A percentile compares a stretch with the other conserved stretches of the same genome.
phyloP scores from a whole-genome alignment of 805 yeast species.

The Kodamaea kakaduensis region DNA sequence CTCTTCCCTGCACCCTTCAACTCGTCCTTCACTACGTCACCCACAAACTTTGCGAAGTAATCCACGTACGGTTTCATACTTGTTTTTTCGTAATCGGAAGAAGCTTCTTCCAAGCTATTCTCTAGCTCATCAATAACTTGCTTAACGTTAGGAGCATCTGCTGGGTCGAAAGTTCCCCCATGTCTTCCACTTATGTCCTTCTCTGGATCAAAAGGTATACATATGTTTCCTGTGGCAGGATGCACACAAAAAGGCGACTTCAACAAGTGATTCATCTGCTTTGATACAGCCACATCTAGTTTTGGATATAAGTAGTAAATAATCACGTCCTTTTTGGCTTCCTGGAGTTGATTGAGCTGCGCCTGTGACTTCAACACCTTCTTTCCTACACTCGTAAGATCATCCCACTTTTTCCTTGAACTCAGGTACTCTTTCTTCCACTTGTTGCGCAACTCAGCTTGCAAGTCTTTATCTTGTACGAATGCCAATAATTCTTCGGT shows the following conservation, averaged over 20 bases:
- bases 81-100: constrained; percentile 58
- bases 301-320: constrained; percentile 83
- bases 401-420: constrained; percentile 73
- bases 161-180: constrained; percentile 65
- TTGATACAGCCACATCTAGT: constrained; percentile 88
- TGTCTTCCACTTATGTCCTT: constrained; percentile 35
- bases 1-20: constrained; percentile 28
- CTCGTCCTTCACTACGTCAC: constrained; percentile 54
- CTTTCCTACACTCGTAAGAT: constrained; percentile 54
- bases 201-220: constrained; percentile 76
- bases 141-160: constrained; percentile 70
- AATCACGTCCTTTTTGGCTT: constrained; percentile 77
- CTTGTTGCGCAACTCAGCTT: constrained; percentile 46
- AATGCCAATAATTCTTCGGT: constrained; percentile 56
- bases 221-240: constrained; percentile 91
- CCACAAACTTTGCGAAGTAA: constrained; percentile 61
- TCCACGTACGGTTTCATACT: constrained; percentile 68
- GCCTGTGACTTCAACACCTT: constrained; percentile 41
- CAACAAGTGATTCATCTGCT: constrained; percentile 83
- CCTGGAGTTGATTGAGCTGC: constrained; percentile 51
- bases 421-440: constrained; percentile 52
- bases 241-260: constrained; percentile 97
- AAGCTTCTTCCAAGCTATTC: constrained; percentile 19
- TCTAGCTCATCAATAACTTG: constrained; percentile 53
- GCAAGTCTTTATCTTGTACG: constrained; percentile 57